Percentiles rank a stretch among this genome's conserved stretches.
Evolutionary conservation across 768 basidiomycete genomes (phyloP).

Genomic region (Clitopilus hobsonii): DNA sequence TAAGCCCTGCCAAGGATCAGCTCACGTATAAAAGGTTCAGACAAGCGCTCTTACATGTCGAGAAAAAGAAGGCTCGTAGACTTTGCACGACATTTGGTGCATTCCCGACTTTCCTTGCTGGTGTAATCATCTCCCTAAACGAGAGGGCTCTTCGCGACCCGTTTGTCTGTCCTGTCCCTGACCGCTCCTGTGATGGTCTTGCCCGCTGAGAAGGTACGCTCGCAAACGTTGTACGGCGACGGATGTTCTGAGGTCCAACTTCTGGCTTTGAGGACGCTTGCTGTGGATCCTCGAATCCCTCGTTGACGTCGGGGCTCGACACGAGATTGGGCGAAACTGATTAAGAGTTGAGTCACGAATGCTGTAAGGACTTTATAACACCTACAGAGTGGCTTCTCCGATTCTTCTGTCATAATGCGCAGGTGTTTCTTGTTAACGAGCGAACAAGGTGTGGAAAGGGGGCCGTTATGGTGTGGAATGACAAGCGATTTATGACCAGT

Average conservation of each 20-base stretch:
- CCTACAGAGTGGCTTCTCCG: neutral
- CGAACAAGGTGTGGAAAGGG: too few relatives aligned
- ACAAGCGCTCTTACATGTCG: constrained; percentile 51
- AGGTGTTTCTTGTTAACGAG: too few relatives aligned
- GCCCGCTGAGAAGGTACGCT: neutral
- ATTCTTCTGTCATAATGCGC: neutral
- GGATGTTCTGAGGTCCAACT: constrained; percentile 1
- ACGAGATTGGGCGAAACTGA: neutral
- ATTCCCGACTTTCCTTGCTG: constrained; percentile 32
- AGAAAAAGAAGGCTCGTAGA: constrained; percentile 45
- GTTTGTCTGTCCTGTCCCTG: neutral
- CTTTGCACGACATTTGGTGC: constrained; percentile 43
- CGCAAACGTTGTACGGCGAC: constrained; percentile 4
- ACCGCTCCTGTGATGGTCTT: neutral
- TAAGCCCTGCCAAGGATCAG: constrained; percentile 45
- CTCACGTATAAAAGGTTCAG: neutral
- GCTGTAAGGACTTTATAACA: neutral
- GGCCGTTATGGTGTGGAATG: neutral
- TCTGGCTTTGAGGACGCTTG: neutral
- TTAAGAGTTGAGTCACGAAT: neutral
- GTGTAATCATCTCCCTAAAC: constrained; percentile 24
- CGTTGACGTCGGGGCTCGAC: constrained; percentile 5
- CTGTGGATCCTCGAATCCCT: neutral
- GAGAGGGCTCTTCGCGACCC: constrained; percentile 9
- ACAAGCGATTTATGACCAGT: too few relatives aligned